Evolutionary conservation across 2,329 filamentous ascomycete genomes (phyloP).

Genomic region (Mariannaea elegans): DNA sequence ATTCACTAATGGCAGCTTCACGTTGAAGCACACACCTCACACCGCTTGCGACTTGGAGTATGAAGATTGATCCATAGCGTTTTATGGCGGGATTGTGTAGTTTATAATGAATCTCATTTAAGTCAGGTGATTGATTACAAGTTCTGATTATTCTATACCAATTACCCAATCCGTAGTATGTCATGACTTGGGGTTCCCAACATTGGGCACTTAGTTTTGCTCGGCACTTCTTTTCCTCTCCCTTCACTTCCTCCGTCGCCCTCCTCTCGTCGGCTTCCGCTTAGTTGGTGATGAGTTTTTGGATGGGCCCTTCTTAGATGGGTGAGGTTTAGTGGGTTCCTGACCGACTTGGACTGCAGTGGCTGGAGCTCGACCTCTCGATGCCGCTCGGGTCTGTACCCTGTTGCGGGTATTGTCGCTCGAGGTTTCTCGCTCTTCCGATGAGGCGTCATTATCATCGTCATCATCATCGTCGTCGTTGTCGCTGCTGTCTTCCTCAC

Average conservation of each 20-base stretch:
- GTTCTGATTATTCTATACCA: conserved; percentile 20
- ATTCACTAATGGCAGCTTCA: background rate
- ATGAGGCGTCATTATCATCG: conserved; percentile 35
- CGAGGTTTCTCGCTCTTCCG: conserved; percentile 44
- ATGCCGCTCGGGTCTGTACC: conserved; percentile 44
- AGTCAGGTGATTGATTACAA: conserved; percentile 12
- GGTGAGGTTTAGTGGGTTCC: conserved; percentile 39
- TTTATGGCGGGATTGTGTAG: no score
- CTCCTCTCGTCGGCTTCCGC: conserved; percentile 47
- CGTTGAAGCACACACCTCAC: background rate
- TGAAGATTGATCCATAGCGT: no score
- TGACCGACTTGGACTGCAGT: conserved; percentile 50
- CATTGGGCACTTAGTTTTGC: conserved; percentile 17
- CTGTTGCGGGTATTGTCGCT: conserved; percentile 50
- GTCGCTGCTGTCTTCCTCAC: conserved; percentile 44
- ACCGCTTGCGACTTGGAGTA: background rate
- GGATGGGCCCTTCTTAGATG: conserved; percentile 50
- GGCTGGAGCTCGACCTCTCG: conserved; percentile 45
- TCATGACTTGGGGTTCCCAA: conserved; percentile 16
- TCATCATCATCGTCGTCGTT: conserved; percentile 21
- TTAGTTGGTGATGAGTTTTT: conserved; percentile 49
- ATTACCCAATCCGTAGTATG: conserved; percentile 21
- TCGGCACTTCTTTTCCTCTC: background rate
- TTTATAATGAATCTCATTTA: no score
- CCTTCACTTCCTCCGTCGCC: conserved; percentile 48